These are phyloP conservation scores for Tuber brumale DNA, from an alignment of 495 filamentous ascomycete genomes.

Conservation along the genomic window DNA sequence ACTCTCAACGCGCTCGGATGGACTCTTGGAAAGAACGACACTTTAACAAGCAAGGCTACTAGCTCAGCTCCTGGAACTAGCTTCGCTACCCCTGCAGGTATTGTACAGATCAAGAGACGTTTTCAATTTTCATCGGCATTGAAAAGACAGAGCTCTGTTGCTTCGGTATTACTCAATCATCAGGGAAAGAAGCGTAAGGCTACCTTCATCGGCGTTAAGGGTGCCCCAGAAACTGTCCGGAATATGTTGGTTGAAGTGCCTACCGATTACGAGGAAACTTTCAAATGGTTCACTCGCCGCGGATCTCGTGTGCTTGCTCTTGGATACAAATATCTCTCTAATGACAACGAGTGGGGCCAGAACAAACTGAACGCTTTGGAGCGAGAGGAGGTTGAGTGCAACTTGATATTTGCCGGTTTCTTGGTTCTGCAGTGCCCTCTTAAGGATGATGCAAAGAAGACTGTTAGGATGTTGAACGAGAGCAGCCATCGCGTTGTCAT, in stretches of 20 bases:
- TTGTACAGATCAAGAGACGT: conserved; percentile 84
- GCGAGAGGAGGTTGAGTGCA: conserved; percentile 82
- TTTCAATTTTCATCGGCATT: conserved; percentile 98
- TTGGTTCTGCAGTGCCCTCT: conserved; percentile 90
- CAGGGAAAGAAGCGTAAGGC: conserved; percentile 65
- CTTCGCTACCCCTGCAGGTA: conserved; percentile 46
- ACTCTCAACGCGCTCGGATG: conserved; percentile 84
- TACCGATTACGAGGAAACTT: conserved; percentile 92
- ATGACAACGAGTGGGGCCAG: conserved; percentile 71
- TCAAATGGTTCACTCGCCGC: conserved; percentile 92
- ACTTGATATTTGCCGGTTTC: conserved; percentile 86
- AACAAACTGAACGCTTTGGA: conserved; percentile 83
- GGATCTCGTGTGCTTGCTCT: conserved; percentile 90
- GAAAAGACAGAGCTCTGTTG: conserved; percentile 92
- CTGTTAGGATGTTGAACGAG: conserved; percentile 96
- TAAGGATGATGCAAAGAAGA: conserved; percentile 90
- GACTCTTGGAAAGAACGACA: conserved; percentile 82
- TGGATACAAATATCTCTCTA: conserved; percentile 81
- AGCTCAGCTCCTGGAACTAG: conserved; percentile 47
- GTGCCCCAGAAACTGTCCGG: conserved; percentile 91
- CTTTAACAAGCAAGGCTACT: conserved; percentile 56
- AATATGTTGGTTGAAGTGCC: conserved; percentile 82
- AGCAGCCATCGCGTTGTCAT: conserved; percentile 97
- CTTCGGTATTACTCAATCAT: conserved; percentile 64
- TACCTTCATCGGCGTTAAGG: conserved; percentile 92